phyloP scores from a whole-genome alignment of 495 filamentous ascomycete species.

The Emericellopsis terricola region DNA sequence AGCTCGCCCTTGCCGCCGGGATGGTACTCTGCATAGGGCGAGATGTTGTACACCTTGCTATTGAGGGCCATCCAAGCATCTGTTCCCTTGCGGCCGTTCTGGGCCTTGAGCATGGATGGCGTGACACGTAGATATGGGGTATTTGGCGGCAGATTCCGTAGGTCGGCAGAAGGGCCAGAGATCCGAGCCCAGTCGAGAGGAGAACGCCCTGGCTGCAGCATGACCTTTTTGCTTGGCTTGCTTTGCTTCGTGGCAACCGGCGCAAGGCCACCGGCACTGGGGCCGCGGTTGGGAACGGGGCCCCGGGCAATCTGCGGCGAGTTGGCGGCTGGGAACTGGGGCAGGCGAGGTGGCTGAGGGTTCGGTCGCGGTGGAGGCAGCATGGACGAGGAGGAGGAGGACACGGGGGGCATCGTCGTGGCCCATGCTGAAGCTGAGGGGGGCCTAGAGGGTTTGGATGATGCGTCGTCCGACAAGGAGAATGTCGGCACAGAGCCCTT shows the following conservation, averaged over 20 bases:
- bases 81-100: constrained; percentile 62
- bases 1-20: constrained; percentile 82
- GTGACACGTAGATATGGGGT: constrained; percentile 43
- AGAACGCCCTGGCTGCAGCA: constrained; percentile 71
- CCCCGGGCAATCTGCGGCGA: constrained; percentile 9
- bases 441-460: constrained; percentile 21
- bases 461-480: constrained; percentile 17
- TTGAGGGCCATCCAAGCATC: constrained; percentile 80
- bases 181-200: constrained; percentile 91
- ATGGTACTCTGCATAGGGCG: constrained; percentile 77
- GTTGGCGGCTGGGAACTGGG: constrained; percentile 9
- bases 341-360: constrained; percentile 5
- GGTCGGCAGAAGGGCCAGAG: constrained; percentile 42
- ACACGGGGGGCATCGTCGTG: constrained; percentile 7
- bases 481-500: constrained; percentile 19
- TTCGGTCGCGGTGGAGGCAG: constrained; percentile 5
- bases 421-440: constrained; percentile 12
- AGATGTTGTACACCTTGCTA: constrained; percentile 85
- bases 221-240: constrained; percentile 37
- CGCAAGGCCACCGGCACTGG: constrained; percentile 13
- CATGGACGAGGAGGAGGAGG: constrained; percentile 5
- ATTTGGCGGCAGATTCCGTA: constrained; percentile 34
- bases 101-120: constrained; percentile 52
- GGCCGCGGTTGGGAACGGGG: constrained; percentile 16
- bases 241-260: constrained; percentile 27